Base-by-base conservation (phyloP, 2,329 filamentous ascomycete species). In the Ophiostoma ips region DNA sequence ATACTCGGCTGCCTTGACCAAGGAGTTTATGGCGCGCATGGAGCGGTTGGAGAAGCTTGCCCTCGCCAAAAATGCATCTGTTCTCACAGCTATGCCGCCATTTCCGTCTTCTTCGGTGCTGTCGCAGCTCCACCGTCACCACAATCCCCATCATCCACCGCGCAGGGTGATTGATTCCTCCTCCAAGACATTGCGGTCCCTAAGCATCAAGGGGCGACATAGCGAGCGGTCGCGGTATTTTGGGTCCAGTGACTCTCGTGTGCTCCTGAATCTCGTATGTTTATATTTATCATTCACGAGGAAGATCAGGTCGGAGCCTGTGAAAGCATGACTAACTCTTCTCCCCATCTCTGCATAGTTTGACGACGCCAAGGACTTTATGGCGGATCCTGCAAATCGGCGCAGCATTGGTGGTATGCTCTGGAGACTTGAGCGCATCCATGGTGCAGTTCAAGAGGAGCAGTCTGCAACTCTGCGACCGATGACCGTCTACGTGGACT, bases 401-500 rank as follows among this genome's bases (percentile, higher is more conserved):
- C 61, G 63, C 46, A 63, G 66, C 28, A 63, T 70, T 28, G 58
- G 63, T 28, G 69, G 73, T 18, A 55, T 71, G 34, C 68, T 77
- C 48, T 52, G 62, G 18, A 66, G 64, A 44, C 67, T 76, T 41
- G 66, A 69, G 49, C 66, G 67, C 41, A 66, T 76, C 35, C 69
- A 76, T 57, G 68, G 64, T 53, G 61, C 66, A 13, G 61, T 77
- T 9, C 70, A 71, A 54, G 67, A 71, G 46, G 68, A 73, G 30
- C 68, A 71, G 56, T 63, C 63, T 49, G 68, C 69, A 55, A 67
- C 66, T 0, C 61, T 75, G 37, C 62, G 69, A 5, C 73, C 75
- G 0, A 76, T 77, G 41, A 66, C 71, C 3, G 73, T 77, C 31
- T 77, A 71, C 56, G 73, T 76, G 28, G 72, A 77, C 56, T 77